phyloP scores from a whole-genome alignment of 495 filamentous ascomycete genomes.

The Aspergillus coremiiformis region DNA sequence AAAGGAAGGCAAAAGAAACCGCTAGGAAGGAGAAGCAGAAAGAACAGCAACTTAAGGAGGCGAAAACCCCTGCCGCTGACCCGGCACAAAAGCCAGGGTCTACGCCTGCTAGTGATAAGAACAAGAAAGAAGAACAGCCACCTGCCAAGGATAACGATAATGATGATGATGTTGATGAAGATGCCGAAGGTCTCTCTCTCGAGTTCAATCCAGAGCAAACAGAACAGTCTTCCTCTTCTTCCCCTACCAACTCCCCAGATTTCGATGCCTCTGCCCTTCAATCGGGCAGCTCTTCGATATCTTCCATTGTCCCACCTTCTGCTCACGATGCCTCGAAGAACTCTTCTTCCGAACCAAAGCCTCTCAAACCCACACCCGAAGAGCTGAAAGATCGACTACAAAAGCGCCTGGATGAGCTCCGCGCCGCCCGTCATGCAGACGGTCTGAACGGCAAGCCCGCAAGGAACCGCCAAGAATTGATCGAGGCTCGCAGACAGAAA shows the following conservation, averaged over 20 bases:
- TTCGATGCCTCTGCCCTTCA: conserved; percentile 54
- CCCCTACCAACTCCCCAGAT: conserved; percentile 52
- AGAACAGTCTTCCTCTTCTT: conserved; percentile 44
- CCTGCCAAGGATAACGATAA: conserved; percentile 18
- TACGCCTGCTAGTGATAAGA: conserved; percentile 27
- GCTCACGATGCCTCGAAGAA: conserved; percentile 23
- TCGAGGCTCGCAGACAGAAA: conserved; percentile 81
- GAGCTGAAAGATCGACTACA: conserved; percentile 67
- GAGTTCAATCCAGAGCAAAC: conserved; percentile 33
- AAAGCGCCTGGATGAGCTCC: conserved; percentile 72
- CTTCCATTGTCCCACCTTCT: conserved; percentile 56
- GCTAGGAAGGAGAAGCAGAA: conserved; percentile 40
- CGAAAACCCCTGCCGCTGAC: conserved; percentile 11
- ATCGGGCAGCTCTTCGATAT: conserved; percentile 65
- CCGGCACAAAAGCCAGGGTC: conserved; percentile 9
- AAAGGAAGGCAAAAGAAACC: conserved; percentile 39
- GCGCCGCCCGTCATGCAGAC: conserved; percentile 74
- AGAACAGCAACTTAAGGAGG: conserved; percentile 29
- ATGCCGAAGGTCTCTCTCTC: conserved; percentile 36
- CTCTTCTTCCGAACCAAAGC: conserved; percentile 31
- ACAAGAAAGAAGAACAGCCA: conserved; percentile 13
- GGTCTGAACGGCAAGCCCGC: conserved; percentile 71
- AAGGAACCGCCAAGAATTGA: conserved; percentile 75
- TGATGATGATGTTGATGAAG: conserved; percentile 30
- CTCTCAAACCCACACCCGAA: conserved; percentile 52